These are phyloP conservation scores for Isatis tinctoria DNA, from an alignment of 345 rosid species.

Conservation along the genomic window DNA sequence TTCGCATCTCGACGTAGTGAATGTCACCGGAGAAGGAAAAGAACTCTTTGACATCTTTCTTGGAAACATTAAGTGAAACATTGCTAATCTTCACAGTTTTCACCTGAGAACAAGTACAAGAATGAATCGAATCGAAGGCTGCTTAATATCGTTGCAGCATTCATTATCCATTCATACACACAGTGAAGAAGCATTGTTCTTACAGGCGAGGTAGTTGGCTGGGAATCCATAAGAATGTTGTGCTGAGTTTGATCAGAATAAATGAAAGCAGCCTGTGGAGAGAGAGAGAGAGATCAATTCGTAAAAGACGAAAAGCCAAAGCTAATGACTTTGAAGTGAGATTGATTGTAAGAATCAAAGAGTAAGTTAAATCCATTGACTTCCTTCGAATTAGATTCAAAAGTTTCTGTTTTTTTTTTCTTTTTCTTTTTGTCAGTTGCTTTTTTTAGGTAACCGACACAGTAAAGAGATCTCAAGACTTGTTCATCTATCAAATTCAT, in stretches of 20 bases:
- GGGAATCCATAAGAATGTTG: slow-evolving; percentile 30
- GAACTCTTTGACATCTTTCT: slow-evolving; percentile 64
- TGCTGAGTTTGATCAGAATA: slow-evolving; percentile 15
- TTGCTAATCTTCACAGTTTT: slow-evolving; percentile 59
- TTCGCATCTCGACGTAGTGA: slow-evolving; percentile 58
- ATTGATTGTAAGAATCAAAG: neutral
- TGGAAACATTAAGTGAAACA: slow-evolving; percentile 60
- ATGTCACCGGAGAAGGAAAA: slow-evolving; percentile 87
- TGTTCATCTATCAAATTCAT: neutral
- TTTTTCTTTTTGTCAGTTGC: neutral
- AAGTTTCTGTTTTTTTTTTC: neutral
- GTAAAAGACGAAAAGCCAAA: neutral
- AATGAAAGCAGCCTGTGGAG: slow-evolving; percentile 19
- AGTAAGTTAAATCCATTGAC: neutral
- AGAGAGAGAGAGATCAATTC: neutral
- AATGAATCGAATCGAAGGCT: neutral
- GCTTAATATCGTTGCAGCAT: too few relatives aligned
- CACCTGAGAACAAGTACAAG: slow-evolving; percentile 31
- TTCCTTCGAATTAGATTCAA: neutral
- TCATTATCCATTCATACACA: neutral
- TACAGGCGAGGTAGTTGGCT: slow-evolving; percentile 17
- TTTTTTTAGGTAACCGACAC: slow-evolving; percentile 1
- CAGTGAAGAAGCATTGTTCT: neutral
- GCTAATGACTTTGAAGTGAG: neutral
- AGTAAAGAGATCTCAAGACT: slow-evolving; percentile 10